These are phyloP conservation scores for Dendrothele bispora DNA, from an alignment of 768 basidiomycete species.

Conservation along the genomic window DNA sequence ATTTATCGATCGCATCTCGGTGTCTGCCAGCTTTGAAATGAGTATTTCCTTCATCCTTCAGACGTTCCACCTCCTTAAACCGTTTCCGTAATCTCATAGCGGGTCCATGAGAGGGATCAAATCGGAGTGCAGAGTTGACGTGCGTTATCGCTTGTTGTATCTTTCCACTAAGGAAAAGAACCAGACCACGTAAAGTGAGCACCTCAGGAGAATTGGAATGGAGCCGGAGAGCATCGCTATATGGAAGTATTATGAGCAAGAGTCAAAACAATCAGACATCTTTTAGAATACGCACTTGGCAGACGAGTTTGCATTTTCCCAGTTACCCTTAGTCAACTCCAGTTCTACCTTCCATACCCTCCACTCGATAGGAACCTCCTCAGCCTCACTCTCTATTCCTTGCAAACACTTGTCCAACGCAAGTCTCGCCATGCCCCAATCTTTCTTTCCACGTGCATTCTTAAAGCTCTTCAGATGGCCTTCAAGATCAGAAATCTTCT, in stretches of 20 bases:
- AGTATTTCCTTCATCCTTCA: conserved; percentile 84
- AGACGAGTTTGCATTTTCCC: conserved; percentile 71
- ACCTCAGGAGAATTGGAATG: conserved; percentile 78
- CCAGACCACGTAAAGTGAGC: conserved; percentile 73
- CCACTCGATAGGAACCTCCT: conserved; percentile 79
- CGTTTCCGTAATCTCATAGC: conserved; percentile 74
- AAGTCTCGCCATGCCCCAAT: conserved; percentile 79
- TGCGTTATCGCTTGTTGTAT: conserved; percentile 74
- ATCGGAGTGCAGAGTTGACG: conserved; percentile 64
- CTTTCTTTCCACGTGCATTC: conserved; percentile 51
- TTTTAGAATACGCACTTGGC: conserved; percentile 70
- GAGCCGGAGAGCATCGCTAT: conserved; percentile 75
- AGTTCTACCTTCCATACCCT: conserved; percentile 77
- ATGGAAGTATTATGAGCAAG: conserved; percentile 2
- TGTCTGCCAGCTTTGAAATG: conserved; percentile 66
- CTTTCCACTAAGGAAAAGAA: conserved; percentile 73
- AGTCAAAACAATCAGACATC: conserved; percentile 1
- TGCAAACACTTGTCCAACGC: conserved; percentile 78
- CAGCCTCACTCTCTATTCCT: conserved; percentile 72
- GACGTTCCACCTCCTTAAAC: conserved; percentile 77
- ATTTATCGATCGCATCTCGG: conserved; percentile 65
- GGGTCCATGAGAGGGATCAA: conserved; percentile 74
- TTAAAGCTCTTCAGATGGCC: conserved; percentile 66
- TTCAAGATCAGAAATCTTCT: conserved; percentile 61
- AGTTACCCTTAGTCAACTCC: conserved; percentile 67